Percentiles rank a stretch among this genome's conserved stretches.
Evolutionary conservation across 345 rosid genomes (phyloP).

Genomic region (Draba incana): DNA sequence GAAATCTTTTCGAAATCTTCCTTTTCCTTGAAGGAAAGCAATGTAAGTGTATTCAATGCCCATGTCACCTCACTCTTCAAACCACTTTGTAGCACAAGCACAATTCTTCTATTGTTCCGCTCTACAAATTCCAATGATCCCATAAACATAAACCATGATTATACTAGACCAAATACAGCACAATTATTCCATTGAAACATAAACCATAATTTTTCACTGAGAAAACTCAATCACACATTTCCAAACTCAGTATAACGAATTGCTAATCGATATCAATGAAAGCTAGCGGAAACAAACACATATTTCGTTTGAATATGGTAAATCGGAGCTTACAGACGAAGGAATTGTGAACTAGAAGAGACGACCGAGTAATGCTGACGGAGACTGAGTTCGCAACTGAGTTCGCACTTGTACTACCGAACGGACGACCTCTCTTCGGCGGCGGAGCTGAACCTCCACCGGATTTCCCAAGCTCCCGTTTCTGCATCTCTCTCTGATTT

Average conservation of each 20-base stretch:
- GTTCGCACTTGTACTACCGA: constrained; percentile 65
- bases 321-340: constrained; percentile 59
- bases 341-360: no score
- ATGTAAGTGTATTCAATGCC: constrained; percentile 90
- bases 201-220: no score
- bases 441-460: constrained; percentile 68
- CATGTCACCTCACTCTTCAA: constrained; percentile 92
- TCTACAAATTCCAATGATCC: constrained; percentile 43
- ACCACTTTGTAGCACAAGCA: constrained; percentile 95
- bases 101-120: constrained; percentile 87
- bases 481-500: constrained; percentile 63
- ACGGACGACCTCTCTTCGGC: constrained; percentile 87
- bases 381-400: constrained; percentile 62
- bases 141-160: constrained; percentile 1
- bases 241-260: not conserved
- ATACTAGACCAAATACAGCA: not conserved
- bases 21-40: constrained; percentile 94
- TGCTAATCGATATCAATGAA: not conserved
- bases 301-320: not conserved
- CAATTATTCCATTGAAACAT: no score
- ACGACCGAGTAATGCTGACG: constrained; percentile 77
- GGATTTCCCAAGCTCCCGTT: constrained; percentile 75
- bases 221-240: no score
- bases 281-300: not conserved
- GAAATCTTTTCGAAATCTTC: constrained; percentile 86